Base-by-base conservation (phyloP, 106 monocot genomes). In the Phalaenopsis aphrodite region DNA sequence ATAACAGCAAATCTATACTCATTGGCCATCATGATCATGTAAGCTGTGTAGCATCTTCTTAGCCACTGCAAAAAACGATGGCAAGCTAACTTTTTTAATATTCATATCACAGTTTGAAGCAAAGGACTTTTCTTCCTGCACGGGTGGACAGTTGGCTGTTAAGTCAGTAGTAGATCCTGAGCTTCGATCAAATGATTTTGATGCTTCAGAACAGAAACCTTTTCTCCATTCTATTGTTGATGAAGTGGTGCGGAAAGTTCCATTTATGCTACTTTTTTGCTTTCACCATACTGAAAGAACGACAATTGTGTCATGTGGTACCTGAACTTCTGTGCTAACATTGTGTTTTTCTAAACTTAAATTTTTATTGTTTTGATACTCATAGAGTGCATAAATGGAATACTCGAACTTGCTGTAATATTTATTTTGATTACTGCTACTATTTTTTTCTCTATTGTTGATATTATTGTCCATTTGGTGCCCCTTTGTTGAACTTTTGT, bases 181-280 rank as follows among this genome's bases (percentile, higher is more conserved):
- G 76, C 45, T 75, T 82, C 67, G 61, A 21, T 64, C 42, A 71
- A 79, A 85, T 58, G 37, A 8, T 81, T 72, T 73, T n/a, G 23
- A 23, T 75, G 15, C 43, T 56, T 48, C 37, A 37, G 80, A 83
- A 24, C 38, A 72, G 42, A 86, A 86, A 24, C n/a, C 16, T 75
- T 77, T 82, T 66, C 75, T 72, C 24, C 61, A 42, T 83, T 75
- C 43, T 84, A 76, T 78, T 81, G 76, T 56, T 75, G 87, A 93
- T 91, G 89, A 90, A 58, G 42, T 75, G 93, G 91, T 91, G 67
- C 78, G 85, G 23, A 67, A 30, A 48, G 45, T 19, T 39, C 2
- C 11, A 71, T 71, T 71, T 71, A 74, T 74, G 19, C 8, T 74
- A 14, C 16, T 17, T 74, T 72, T 8, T 37, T 38, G 12, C 14